Evolutionary conservation across 2,329 filamentous ascomycete genomes (phyloP), one percentile per base, ranked within the genome.

Genomic region (Graphilbum ipis-grandicollis): DNA sequence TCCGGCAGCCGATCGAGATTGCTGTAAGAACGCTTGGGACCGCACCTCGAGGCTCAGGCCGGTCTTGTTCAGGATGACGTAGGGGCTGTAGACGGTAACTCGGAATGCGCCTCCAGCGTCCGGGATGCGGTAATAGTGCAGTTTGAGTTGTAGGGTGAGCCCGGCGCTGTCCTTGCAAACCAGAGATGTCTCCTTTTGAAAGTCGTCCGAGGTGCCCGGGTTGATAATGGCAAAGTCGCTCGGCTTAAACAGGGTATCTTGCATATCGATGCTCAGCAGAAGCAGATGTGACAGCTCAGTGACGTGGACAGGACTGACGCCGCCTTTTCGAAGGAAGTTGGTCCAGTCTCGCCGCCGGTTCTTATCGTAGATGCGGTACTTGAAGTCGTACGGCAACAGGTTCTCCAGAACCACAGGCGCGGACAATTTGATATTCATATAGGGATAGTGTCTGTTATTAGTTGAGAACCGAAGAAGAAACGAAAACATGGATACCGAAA

Each of bases 191-290:
- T 98, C 90, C 47, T 81, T 79, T 36, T 76, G 73, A 62, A 93
- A 96, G 50, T 94, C 88, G 44, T 88, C 80, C 35, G 83, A 76
- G 40, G 75, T 74, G 38, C 81, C 86, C 3, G 86, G 78, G 51
- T 98, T 98, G 62, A 98, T 88, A 49, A 98, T 93, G 19, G 86
- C 79, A 58, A 96, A 98, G 44, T 98, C 90, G 58, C 90, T 96
- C 15, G 85, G 71, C 51, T 85, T 92, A 66, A 92, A 94, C 1
- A 81, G 75, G 0, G 85, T 94, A 51, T 98, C 90, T 57, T 98
- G 84, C 76, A 98, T 83, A 49, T 96, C 86, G 43, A 98, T 71
- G 49, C 88, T 96, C 48, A 98, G 70, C 22, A 98, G 65, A 3
- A 98, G 66, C 9, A 98, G 65, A 56, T 96, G 92, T 1, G 88